Conservation (phyloP, 1,284 basidiomycete species). For the Anthracocystis setariae region DNA sequence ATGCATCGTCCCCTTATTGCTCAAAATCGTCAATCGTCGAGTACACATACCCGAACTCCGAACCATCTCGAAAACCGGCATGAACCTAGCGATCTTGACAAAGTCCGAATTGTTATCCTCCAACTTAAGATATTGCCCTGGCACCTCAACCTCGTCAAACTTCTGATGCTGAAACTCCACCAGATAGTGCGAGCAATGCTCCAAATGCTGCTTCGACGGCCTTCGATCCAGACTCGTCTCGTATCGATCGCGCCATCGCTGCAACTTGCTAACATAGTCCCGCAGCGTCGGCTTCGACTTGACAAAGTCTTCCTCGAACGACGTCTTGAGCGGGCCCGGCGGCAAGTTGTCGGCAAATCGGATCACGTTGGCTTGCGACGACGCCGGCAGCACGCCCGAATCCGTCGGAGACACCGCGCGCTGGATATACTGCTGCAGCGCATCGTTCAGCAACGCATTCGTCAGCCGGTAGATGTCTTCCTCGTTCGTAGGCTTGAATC, state of each 20-base stretch:
- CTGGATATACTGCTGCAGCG: conserved; percentile 69
- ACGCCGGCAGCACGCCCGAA: conserved; percentile 77
- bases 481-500: conserved; percentile 90
- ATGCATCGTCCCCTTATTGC: conserved; percentile 87
- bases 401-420: conserved; percentile 70
- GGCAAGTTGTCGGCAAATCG: conserved; percentile 76
- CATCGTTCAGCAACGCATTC: conserved; percentile 80
- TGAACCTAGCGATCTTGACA: conserved; percentile 89
- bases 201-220: conserved; percentile 85
- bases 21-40: conserved; percentile 89
- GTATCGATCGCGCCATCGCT: conserved; percentile 92
- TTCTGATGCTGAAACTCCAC: conserved; percentile 98
- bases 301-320: conserved; percentile 93
- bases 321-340: conserved; percentile 71
- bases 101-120: conserved; percentile 95
- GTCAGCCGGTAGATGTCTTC: conserved; percentile 95
- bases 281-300: conserved; percentile 81
- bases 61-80: conserved; percentile 88
- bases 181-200: conserved; percentile 89
- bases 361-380: conserved; percentile 74
- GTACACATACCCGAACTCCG: conserved; percentile 85
- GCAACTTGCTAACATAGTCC: conserved; percentile 88
- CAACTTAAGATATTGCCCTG: conserved; percentile 86
- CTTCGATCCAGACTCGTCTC: conserved; percentile 85
- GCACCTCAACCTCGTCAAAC: conserved; percentile 97